Conservation (phyloP, 805 yeast species). For the Blastobotrys americana region DNA sequence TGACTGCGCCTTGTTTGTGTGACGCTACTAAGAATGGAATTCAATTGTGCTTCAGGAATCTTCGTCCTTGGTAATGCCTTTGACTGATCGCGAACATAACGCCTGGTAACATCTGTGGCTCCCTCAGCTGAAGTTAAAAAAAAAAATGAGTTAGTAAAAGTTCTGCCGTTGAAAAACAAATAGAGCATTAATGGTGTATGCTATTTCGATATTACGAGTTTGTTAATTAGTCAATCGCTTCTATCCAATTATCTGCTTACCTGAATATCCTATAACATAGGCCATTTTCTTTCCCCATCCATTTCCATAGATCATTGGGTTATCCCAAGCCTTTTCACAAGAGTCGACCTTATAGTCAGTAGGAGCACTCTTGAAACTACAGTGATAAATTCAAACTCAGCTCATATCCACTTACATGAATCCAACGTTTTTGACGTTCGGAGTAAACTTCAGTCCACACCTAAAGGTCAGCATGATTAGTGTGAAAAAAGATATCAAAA, state of each 20-base stretch:
- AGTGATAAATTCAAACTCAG: background rate
- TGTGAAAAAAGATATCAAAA: constrained; percentile 3
- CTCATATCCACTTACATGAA: constrained; percentile 44
- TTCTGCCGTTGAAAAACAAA: too few relatives aligned
- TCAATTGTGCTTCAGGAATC: constrained; percentile 37
- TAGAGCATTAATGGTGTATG: too few relatives aligned
- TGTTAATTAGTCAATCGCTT: too few relatives aligned
- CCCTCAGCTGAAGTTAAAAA: constrained; percentile 38
- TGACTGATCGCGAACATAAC: constrained; percentile 48
- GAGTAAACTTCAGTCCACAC: constrained; percentile 86
- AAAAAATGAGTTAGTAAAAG: too few relatives aligned
- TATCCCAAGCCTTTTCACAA: constrained; percentile 80
- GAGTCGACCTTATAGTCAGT: constrained; percentile 42
- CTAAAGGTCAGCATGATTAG: background rate
- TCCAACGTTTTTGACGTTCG: constrained; percentile 54
- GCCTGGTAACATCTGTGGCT: constrained; percentile 57
- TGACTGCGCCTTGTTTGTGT: constrained; percentile 33
- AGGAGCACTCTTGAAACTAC: background rate
- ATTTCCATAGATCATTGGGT: constrained; percentile 64
- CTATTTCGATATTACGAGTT: too few relatives aligned
- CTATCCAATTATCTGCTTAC: too few relatives aligned
- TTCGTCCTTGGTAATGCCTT: constrained; percentile 43
- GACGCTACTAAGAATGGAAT: constrained; percentile 30
- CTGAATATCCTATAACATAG: constrained; percentile 65
- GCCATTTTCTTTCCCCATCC: constrained; percentile 97